phyloP scores from a whole-genome alignment of 192 early-diverging fungal genomes.

The Podochytrium sp. region DNA sequence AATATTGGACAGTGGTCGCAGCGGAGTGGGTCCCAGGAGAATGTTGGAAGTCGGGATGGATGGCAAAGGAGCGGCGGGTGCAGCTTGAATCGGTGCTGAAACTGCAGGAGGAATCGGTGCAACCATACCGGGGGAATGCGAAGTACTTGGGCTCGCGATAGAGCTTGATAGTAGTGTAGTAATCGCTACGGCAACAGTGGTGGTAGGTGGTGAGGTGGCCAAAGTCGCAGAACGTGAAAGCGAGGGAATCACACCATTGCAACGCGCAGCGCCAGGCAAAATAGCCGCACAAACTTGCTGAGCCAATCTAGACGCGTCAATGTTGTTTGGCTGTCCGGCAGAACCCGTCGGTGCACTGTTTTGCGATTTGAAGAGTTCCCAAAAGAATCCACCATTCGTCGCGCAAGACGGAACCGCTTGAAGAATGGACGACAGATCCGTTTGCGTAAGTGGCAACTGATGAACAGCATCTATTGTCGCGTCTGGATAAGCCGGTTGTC shows the following conservation, averaged over 20 bases:
- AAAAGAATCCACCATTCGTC: conserved; percentile 14
- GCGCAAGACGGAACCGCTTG: not conserved
- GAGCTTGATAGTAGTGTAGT: too few species aligned
- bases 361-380: conserved; percentile 19
- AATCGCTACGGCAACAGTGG: too few species aligned
- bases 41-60: too few species aligned
- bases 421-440: not conserved
- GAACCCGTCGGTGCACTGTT: conserved; percentile 21
- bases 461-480: not conserved
- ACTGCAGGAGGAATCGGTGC: too few species aligned
- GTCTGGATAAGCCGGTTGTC: conserved; percentile 29
- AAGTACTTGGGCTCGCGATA: too few species aligned
- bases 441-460: conserved; percentile 8
- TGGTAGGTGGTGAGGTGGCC: too few species aligned
- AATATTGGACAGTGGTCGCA: too few species aligned
- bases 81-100: too few species aligned
- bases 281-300: conserved; percentile 13
- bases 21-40: too few species aligned
- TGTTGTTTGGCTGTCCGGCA: conserved; percentile 15
- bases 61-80: too few species aligned
- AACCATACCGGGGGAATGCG: too few species aligned
- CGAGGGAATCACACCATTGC: conserved; percentile 21
- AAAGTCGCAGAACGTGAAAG: too few species aligned
- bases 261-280: conserved; percentile 11
- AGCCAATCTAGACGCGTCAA: conserved; percentile 10